Evolutionary conservation across 805 yeast genomes (phyloP).

Genomic region (Cyberlindnera galapagoensis): DNA sequence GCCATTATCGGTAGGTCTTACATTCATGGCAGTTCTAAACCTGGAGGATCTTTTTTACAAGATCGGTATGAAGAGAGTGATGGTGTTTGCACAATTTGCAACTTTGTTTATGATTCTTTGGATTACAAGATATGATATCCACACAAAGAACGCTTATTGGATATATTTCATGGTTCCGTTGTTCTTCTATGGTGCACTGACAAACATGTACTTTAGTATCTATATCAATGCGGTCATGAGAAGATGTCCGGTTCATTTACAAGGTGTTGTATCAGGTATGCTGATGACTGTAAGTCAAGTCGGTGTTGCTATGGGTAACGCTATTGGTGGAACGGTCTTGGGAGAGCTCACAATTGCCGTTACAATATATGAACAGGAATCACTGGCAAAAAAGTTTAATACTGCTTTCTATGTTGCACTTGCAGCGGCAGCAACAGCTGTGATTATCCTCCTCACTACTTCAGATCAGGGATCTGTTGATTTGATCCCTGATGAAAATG

Average conservation of each 20-base stretch:
- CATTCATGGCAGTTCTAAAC: constrained; percentile 24
- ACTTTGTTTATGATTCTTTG: constrained; percentile 19
- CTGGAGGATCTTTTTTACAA: constrained; percentile 15
- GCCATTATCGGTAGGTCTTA: constrained; percentile 28
- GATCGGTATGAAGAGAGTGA: constrained; percentile 19
- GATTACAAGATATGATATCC: constrained; percentile 20
- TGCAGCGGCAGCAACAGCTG: constrained; percentile 6
- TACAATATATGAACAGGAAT: not conserved
- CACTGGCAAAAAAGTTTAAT: constrained; percentile 4
- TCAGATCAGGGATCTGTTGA: no score
- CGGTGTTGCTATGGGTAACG: constrained; percentile 25
- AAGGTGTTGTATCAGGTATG: constrained; percentile 34
- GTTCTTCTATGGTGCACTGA: constrained; percentile 21
- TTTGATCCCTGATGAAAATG: no score
- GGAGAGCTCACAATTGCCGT: constrained; percentile 16
- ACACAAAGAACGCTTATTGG: constrained; percentile 24
- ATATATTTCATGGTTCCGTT: constrained; percentile 22
- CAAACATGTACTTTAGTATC: constrained; percentile 28
- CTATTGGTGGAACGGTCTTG: constrained; percentile 23
- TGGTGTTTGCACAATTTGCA: constrained; percentile 12
- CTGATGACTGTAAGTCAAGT: constrained; percentile 31
- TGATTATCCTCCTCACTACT: no score
- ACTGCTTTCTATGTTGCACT: constrained; percentile 5
- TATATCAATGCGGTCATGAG: constrained; percentile 27
- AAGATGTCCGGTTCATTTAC: constrained; percentile 31